phyloP scores from a whole-genome alignment of 345 rosid genomes.

The Erucastrum elatum region DNA sequence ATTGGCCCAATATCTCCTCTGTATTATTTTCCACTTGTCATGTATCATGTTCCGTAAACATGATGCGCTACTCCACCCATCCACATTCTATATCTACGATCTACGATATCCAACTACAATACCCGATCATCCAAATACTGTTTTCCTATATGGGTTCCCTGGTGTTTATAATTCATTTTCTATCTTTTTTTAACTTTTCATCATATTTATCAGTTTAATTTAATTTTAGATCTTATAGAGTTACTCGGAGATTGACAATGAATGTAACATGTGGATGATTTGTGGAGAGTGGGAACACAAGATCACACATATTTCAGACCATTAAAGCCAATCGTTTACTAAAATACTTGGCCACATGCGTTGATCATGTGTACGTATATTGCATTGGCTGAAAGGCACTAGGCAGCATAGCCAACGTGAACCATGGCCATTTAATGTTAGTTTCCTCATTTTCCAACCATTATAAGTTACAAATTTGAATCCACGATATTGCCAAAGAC shows the following conservation, averaged over 20 bases:
- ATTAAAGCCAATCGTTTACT: not conserved
- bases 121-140: slow-evolving; percentile 11
- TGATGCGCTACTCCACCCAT: slow-evolving; percentile 6
- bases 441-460: not conserved
- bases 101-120: not conserved
- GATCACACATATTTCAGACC: not conserved
- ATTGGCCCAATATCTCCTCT: slow-evolving; percentile 24
- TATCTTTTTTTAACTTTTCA: not conserved
- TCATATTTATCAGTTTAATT: not conserved
- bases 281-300: not conserved
- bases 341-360: slow-evolving; percentile 1
- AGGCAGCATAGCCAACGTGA: slow-evolving; percentile 16
- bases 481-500: not conserved
- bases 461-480: slow-evolving; percentile 1
- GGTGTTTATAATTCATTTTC: not conserved
- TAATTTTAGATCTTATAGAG: not conserved
- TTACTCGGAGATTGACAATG: not conserved
- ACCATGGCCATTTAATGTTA: not conserved
- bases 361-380: slow-evolving; percentile 12
- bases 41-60: slow-evolving; percentile 34
- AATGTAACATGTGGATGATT: not conserved
- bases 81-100: not conserved
- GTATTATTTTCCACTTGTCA: slow-evolving; percentile 30
- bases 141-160: slow-evolving; percentile 2
- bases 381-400: not conserved